A percentile compares a stretch with the other conserved stretches of the same genome.
Evolutionary conservation across 164 flowering plant species (phyloP).

Genomic region (Taxillus chinensis): DNA sequence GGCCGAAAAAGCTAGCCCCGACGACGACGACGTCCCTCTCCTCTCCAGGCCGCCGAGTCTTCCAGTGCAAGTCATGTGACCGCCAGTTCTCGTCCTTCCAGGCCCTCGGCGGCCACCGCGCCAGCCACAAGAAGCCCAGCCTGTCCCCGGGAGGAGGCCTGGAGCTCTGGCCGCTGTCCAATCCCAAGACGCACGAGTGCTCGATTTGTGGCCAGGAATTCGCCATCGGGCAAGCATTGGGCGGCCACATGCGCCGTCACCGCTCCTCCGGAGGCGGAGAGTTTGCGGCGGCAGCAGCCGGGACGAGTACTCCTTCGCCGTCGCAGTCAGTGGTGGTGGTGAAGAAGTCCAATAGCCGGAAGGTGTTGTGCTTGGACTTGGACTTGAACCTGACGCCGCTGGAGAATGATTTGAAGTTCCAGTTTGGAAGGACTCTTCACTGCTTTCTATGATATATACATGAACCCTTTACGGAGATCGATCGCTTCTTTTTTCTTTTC

Average conservation of each 20-base stretch:
- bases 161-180: neutral
- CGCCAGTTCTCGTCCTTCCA: conserved; percentile 28
- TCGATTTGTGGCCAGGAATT: conserved; percentile 39
- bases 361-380: conserved; percentile 19
- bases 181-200: conserved; percentile 38
- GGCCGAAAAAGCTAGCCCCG: no score
- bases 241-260: conserved; percentile 67
- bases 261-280: conserved; percentile 6
- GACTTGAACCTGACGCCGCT: conserved; percentile 46
- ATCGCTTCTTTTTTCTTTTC: no score
- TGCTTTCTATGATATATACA: no score
- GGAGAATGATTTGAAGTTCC: conserved; percentile 34
- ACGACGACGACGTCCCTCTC: no score
- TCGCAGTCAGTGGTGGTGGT: conserved; percentile 10
- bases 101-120: conserved; percentile 39
- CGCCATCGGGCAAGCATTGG: conserved; percentile 49
- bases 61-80: conserved; percentile 34
- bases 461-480: no score
- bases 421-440: neutral
- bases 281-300: no score
- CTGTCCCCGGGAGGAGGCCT: neutral
- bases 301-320: no score
- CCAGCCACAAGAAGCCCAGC: conserved; percentile 29
- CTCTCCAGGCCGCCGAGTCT: neutral
- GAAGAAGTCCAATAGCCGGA: conserved; percentile 24